phyloP scores from a whole-genome alignment of 208 protist species.

The Angomonas deanei region DNA sequence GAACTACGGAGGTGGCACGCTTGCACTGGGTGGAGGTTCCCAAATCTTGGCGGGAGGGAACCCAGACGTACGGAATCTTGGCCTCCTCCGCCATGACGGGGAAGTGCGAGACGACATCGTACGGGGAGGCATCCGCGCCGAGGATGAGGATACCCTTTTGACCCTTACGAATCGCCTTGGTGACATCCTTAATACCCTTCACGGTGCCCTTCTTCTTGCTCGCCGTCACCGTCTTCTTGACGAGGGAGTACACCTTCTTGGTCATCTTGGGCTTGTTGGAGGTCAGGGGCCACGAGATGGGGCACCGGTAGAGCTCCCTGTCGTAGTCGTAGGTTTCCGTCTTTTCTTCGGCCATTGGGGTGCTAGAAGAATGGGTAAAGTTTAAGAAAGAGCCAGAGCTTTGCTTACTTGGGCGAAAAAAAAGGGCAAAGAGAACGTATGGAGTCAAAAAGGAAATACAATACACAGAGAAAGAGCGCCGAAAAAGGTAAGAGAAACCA shows the following conservation, averaged over 20 bases:
- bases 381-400: too few relatives aligned
- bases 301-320: conserved; percentile 89
- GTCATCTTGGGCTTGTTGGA: conserved; percentile 93
- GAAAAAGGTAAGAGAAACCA: too few relatives aligned
- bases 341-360: conserved; percentile 50
- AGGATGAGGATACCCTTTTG: conserved; percentile 89
- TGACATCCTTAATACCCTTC: conserved; percentile 93
- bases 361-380: neutral
- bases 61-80: conserved; percentile 92
- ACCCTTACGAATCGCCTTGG: conserved; percentile 90
- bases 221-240: conserved; percentile 85
- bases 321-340: conserved; percentile 88
- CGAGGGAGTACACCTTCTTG: conserved; percentile 92
- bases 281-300: conserved; percentile 85
- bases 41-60: conserved; percentile 89
- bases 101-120: conserved; percentile 93
- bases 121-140: conserved; percentile 89
- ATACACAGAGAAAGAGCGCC: neutral
- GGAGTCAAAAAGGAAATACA: too few relatives aligned
- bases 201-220: conserved; percentile 90
- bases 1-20: conserved; percentile 89
- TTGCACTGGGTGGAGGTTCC: conserved; percentile 91
- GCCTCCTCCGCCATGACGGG: conserved; percentile 89
- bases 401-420: too few relatives aligned
- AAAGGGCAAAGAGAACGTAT: too few relatives aligned